phyloP scores from a whole-genome alignment of 2,329 filamentous ascomycete genomes.

The Fragosphaeria purpurea region DNA sequence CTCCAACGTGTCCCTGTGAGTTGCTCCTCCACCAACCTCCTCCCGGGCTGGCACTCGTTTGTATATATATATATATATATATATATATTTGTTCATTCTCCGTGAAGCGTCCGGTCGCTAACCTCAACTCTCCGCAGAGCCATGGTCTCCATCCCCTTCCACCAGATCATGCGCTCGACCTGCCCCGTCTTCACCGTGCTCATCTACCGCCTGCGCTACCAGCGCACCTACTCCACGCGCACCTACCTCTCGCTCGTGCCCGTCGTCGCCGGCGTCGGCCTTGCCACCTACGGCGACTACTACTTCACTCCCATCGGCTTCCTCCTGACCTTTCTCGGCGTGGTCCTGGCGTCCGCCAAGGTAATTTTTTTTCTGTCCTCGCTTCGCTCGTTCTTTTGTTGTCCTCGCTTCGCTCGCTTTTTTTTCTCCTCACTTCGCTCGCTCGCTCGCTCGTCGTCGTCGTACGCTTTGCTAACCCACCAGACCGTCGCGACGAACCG shows the following conservation, averaged over 20 bases:
- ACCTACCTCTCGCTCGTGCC: slow-evolving; percentile 52
- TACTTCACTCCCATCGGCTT: slow-evolving; percentile 50
- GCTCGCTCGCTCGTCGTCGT: background rate
- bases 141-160: slow-evolving; percentile 48
- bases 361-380: slow-evolving; percentile 15
- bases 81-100: too few species aligned
- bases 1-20: slow-evolving; percentile 47
- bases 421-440: too few species aligned
- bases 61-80: too few species aligned
- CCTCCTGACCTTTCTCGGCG: slow-evolving; percentile 42
- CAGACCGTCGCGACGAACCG: slow-evolving; percentile 51
- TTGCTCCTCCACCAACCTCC: background rate
- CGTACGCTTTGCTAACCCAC: background rate
- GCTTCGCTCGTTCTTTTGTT: background rate
- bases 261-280: slow-evolving; percentile 48
- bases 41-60: background rate
- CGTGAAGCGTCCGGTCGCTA: too few species aligned
- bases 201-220: slow-evolving; percentile 48
- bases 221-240: slow-evolving; percentile 41
- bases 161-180: slow-evolving; percentile 53
- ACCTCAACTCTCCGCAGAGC: background rate
- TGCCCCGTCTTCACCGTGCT: slow-evolving; percentile 52
- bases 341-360: slow-evolving; percentile 46
- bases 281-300: slow-evolving; percentile 54
- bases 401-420: background rate